Conservation (phyloP, 805 yeast species). For the Lachancea waltii region DNA sequence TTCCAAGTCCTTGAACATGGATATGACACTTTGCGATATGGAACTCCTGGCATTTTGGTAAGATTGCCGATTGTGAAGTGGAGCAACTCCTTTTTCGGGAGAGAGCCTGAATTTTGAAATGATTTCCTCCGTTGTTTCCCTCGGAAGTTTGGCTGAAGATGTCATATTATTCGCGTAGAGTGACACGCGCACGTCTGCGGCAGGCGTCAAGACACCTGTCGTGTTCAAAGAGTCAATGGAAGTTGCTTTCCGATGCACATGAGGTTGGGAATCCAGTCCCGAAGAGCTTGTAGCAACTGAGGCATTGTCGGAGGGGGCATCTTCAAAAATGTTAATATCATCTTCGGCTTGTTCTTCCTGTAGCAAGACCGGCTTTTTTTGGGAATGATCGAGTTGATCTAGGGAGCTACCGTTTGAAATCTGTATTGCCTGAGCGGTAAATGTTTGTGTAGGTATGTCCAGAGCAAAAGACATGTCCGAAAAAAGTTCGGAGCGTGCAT, state of each 20-base stretch:
- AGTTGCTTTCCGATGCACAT: constrained; percentile 28
- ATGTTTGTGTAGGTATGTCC: constrained; percentile 26
- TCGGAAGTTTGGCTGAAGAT: constrained; percentile 16
- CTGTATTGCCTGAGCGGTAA: constrained; percentile 29
- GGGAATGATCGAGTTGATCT: constrained; percentile 9
- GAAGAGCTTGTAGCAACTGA: constrained; percentile 22
- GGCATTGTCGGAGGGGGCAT: constrained; percentile 24
- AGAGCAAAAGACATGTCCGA: constrained; percentile 28
- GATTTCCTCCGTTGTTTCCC: constrained; percentile 32
- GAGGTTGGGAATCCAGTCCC: constrained; percentile 16
- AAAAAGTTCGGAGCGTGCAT: constrained; percentile 12
- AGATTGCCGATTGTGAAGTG: constrained; percentile 23
- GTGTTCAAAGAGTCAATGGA: constrained; percentile 31
- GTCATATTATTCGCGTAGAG: constrained; percentile 21
- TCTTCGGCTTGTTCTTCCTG: constrained; percentile 11
- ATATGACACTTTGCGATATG: constrained; percentile 20
- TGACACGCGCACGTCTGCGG: constrained; percentile 30
- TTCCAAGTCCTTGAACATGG: constrained; percentile 31
- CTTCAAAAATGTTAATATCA: constrained; percentile 27
- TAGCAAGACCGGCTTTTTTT: background rate
- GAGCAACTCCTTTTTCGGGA: constrained; percentile 20
- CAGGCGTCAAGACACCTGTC: constrained; percentile 22
- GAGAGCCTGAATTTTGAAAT: constrained; percentile 28
- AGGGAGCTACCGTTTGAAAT: constrained; percentile 16
- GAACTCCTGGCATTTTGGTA: constrained; percentile 11